Base-by-base conservation (phyloP, 192 early-diverging fungal genomes). In the Entomortierella parvispora region DNA sequence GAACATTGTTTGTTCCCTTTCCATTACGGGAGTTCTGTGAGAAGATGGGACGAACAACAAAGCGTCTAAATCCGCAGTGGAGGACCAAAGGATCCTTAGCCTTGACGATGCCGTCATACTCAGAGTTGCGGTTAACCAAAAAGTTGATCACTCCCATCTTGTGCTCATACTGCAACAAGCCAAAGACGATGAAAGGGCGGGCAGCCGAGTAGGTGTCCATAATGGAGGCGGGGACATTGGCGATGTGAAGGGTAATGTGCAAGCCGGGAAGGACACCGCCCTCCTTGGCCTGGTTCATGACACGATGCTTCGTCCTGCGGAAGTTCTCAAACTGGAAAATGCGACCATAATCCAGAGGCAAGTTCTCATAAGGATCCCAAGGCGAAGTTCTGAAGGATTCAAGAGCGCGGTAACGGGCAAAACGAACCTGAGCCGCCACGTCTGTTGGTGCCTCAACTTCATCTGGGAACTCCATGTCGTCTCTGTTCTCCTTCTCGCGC, bases 361-460 rank as follows among this genome's bases (percentile, higher is more conserved):
- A 83, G 81, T 98, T 98, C 82, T 99, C 97, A 85, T 96, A 96
- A 10, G 96, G 92, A 79, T 99, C 97, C 97, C 97, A 99, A 14
- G 96, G 92, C 4, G 94, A 96, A 17, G 93, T 97, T 66, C 96
- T 84, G 85, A 97, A 97, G 53, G 90, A 93, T 79, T 97, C 92
- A 58, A 99, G 85, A 25, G 96, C 97, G 69, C 97, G 93, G 83
- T 95, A 99, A 67, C 92, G 87, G n/a, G 90, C 88, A 82, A 99
- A 99, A 66, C 97, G 88, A 44, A 88, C 80, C 34, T 93, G 86
- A 11, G 97, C 96, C 2, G 93, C 71, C 23, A 91, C 74, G 65
- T 96, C 91, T 67, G 90, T 84, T 0, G 97, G 97, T 28, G 97
- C 98, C 59, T 99, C 95, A 25, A 98, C 89, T 80, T 99, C 97